Evolutionary conservation across 257 asterid genomes (phyloP).

Genomic region (Ballota nigra): DNA sequence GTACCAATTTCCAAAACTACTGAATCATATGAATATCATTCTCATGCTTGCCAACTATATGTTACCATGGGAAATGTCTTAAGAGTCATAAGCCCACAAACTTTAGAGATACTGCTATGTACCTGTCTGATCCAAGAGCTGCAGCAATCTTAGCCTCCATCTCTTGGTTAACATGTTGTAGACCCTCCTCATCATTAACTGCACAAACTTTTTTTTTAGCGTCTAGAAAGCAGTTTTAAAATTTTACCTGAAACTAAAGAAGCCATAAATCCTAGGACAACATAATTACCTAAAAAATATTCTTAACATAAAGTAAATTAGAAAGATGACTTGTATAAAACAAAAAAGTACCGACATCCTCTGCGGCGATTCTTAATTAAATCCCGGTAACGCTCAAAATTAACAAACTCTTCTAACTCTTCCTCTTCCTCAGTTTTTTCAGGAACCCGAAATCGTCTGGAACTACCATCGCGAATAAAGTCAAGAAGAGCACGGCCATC

Average conservation of each 20-base stretch:
- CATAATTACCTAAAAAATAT: conserved; percentile 21
- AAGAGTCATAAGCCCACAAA: background rate
- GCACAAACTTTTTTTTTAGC: conserved; percentile 39
- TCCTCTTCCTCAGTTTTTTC: conserved; percentile 94
- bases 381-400: conserved; percentile 99
- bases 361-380: conserved; percentile 99
- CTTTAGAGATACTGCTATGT: background rate
- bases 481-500: conserved; percentile 99
- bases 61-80: background rate
- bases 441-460: conserved; percentile 52
- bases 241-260: background rate
- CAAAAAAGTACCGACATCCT: conserved; percentile 99
- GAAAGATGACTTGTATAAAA: conserved; percentile 34
- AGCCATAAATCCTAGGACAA: conserved; percentile 15
- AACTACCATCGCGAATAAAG: conserved; percentile 79
- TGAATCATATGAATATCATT: background rate
- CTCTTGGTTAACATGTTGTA: conserved; percentile 81
- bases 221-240: conserved; percentile 13
- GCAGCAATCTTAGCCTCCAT: conserved; percentile 84
- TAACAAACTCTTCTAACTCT: conserved; percentile 99
- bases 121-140: conserved; percentile 85
- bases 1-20: background rate
- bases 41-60: background rate
- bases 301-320: conserved; percentile 25
- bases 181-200: conserved; percentile 90